Conservation (phyloP, 257 asterid species). For the Osmanthus fragrans region DNA sequence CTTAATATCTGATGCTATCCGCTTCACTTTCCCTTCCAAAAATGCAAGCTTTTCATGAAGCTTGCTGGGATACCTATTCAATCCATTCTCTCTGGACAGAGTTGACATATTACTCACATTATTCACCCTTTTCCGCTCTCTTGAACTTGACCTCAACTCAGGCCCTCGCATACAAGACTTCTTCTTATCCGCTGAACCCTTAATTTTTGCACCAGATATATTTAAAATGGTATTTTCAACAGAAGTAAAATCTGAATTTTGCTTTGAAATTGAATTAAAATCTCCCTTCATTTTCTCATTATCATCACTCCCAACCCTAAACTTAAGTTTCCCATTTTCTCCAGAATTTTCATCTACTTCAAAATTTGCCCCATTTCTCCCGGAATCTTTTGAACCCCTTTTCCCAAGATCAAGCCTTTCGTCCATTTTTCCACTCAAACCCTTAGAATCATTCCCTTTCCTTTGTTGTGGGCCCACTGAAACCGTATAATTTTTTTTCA, state of each 20-base stretch:
- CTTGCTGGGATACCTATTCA: constrained; percentile 55
- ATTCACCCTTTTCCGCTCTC: constrained; percentile 35
- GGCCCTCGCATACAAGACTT: constrained; percentile 27
- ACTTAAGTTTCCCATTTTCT: constrained; percentile 24
- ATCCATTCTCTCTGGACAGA: constrained; percentile 31
- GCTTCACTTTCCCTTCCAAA: constrained; percentile 80
- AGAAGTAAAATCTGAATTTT: constrained; percentile 15
- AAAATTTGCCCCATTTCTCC: constrained; percentile 14
- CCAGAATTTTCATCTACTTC: constrained; percentile 16
- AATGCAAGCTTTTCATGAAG: constrained; percentile 76
- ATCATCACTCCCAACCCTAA: constrained; percentile 12
- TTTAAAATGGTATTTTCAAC: constrained; percentile 18
- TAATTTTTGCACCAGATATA: constrained; percentile 21
- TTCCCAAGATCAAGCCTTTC: constrained; percentile 32
- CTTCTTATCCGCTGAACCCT: constrained; percentile 31
- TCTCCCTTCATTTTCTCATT: constrained; percentile 28
- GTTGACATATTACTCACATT: constrained; percentile 30
- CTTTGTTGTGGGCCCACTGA: constrained; percentile 38
- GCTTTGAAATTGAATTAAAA: constrained; percentile 28
- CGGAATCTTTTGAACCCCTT: constrained; percentile 14
- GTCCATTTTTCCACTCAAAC: constrained; percentile 24
- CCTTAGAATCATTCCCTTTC: constrained; percentile 29
- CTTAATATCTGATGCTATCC: constrained; percentile 77
- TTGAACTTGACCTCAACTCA: constrained; percentile 29
- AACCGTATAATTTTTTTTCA: constrained; percentile 41